Conservation (phyloP, 2,329 filamentous ascomycete genomes). For the Lachnellula hyalina region DNA sequence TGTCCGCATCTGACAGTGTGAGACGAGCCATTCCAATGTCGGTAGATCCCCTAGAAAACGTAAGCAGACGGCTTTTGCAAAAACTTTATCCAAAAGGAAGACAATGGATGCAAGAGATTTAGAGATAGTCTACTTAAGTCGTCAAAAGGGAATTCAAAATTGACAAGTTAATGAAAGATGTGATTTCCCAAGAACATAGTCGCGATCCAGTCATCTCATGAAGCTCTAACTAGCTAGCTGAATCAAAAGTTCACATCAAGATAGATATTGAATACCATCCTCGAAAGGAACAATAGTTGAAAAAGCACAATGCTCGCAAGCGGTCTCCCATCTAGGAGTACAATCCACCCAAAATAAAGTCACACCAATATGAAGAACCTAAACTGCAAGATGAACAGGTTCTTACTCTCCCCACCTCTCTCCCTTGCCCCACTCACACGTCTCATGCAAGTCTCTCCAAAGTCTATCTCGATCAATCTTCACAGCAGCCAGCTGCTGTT, state of each 20-base stretch:
- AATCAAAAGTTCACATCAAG: no score
- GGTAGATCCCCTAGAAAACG: conserved; percentile 39
- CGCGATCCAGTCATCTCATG: no score
- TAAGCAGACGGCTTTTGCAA: conserved; percentile 2
- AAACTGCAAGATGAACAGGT: neutral
- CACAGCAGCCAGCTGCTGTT: conserved; percentile 45
- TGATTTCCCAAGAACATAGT: no score
- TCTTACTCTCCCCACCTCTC: conserved; percentile 63
- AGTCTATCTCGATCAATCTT: conserved; percentile 54
- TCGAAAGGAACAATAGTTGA: no score
- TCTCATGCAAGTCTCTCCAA: conserved; percentile 59
- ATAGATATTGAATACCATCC: no score
- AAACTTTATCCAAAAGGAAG: neutral
- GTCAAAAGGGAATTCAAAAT: no score
- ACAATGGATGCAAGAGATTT: neutral
- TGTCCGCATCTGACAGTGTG: conserved; percentile 65
- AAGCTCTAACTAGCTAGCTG: no score
- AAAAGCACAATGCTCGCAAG: no score
- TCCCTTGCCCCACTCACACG: conserved; percentile 61
- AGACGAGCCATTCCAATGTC: conserved; percentile 76
- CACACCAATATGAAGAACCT: neutral
- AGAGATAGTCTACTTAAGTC: neutral
- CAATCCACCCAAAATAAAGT: neutral
- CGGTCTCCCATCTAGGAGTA: no score
- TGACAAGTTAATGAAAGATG: no score